Evolutionary conservation across 2,329 filamentous ascomycete genomes (phyloP), one percentile per base, ranked within the genome.

Genomic region (Aspergillus floridensis): DNA sequence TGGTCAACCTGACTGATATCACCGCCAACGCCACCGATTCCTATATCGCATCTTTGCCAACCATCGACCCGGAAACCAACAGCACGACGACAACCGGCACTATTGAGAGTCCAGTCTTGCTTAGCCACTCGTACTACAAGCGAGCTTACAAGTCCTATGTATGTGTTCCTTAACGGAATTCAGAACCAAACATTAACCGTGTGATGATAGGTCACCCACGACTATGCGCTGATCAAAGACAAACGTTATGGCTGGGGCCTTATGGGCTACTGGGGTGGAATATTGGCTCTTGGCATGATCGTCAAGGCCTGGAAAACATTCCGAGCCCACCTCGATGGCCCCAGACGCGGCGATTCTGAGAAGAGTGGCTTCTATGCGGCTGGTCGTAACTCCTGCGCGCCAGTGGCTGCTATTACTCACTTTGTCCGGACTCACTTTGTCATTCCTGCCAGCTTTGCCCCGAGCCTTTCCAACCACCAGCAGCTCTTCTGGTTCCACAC

Each of bases 201-300:
- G 31, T 1, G n/a, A 6, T 4, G 1, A 31, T 24, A 64, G 63
- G 58, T 65, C n/a, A 59, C 58, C 7, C 61, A 63, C 35, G 63
- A 61, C 22, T 60, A 53, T 32, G 60, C 56, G 4, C 55, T 61
- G 5, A 19, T 38, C 2, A 64, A 60, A 50, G 54, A 62, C 22
- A 61, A 53, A 29, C 58, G 49, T 5, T 57, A 50, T n/a, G 59
- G 63, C 22, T 65, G 63, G 60, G 59, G 54, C 21, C 22, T 65
- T 50, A 57, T 65, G 54, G 63, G 60, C 2, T 65, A 65, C 31
- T 65, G 63, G 63, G 63, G 56, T 8, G 57, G 54, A 21, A 38
- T 65, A 3, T 29, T 65, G 16, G 38, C 56, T 12, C 26, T 63
- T 2, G 59, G 58, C 11, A 65, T 59, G 57, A 46, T 61, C 4